Conservation (phyloP, 768 basidiomycete species). For the Asterophora parasitica region DNA sequence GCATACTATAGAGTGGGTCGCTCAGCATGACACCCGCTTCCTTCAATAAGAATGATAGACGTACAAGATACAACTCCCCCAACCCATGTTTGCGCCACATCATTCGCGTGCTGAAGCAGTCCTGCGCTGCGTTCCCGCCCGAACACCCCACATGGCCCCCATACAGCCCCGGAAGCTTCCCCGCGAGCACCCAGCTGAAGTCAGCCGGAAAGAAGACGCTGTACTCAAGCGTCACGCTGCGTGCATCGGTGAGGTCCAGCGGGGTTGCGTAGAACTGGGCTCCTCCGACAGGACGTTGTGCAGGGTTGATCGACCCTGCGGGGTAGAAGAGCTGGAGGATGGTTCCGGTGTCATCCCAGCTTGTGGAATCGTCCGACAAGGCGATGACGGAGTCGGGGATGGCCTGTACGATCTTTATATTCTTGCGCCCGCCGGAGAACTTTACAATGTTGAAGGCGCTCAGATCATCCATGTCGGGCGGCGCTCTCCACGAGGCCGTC, state of each 20-base stretch:
- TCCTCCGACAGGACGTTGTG: constrained; percentile 58
- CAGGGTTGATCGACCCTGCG: constrained; percentile 64
- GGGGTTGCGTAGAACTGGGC: constrained; percentile 60
- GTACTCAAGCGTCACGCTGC: constrained; percentile 57
- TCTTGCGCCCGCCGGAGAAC: constrained; percentile 50
- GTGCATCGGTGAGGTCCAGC: constrained; percentile 38
- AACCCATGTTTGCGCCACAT: constrained; percentile 73
- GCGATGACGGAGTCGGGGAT: constrained; percentile 28
- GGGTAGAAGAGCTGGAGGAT: constrained; percentile 67
- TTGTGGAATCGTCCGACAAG: constrained; percentile 9
- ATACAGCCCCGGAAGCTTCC: constrained; percentile 82
- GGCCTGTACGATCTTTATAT: constrained; percentile 50
- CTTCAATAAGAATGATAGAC: constrained; percentile 18
- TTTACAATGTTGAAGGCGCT: constrained; percentile 52
- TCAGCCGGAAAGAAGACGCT: constrained; percentile 71
- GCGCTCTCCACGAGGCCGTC: constrained; percentile 41
- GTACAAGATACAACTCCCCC: constrained; percentile 74
- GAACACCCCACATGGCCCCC: constrained; percentile 67
- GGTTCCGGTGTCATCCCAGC: constrained; percentile 30
- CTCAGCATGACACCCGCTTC: no score
- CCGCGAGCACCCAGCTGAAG: constrained; percentile 77
- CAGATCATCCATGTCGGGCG: constrained; percentile 53
- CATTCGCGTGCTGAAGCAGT: constrained; percentile 79
- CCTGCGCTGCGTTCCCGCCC: constrained; percentile 63
- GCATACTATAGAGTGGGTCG: constrained; percentile 50